Base-by-base conservation (phyloP, 192 early-diverging fungal genomes). In the Gryganskiella cystojenkinii region DNA sequence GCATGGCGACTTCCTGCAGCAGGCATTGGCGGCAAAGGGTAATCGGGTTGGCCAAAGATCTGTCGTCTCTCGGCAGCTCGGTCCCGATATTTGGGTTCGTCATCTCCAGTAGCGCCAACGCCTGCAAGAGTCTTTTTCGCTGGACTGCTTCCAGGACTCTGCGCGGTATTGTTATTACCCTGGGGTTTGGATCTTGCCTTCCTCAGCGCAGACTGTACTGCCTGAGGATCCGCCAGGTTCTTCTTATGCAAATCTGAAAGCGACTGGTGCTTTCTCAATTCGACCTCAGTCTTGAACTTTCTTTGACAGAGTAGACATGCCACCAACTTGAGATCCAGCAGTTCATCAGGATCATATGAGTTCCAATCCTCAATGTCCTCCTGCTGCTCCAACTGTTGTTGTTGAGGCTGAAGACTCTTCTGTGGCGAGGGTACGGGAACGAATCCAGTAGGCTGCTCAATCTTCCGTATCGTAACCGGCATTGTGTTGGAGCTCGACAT, bases 221-320 rank as follows among this genome's bases (percentile, higher is more conserved):
- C 61, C 10, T 45, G 31, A 1, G 61, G 65, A 33, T 78, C 74
- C 40, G 31, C 20, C 1, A 78, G 49, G 55, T 78, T 78, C 49
- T 78, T 78, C 64, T 90, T 90, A 73, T 90, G 89, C 20, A 90
- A 73, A 30, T 82, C 84, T 28, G 89, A 90, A 24, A 85, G 70
- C 13, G 69, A 46, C 59, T 87, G 82, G 61, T 90, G 89, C 66
- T 85, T 86, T 13, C 56, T 45, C 30, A 90, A 54, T 28, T 89
- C 86, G 35, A 82, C 68, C 17, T 56, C 37, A 2, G 76, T 57
- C 49, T 87, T 86, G 55, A 90, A 83, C 37, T 83, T 81, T n/a
- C 89, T 73, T 57, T 90, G 86, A 53, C 89, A 90, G 13, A 90
- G 60, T 13, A 90, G 52, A 66, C 89, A 90, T 28, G 89, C 86